phyloP scores from a whole-genome alignment of 1,139 yeast genomes.

The Candida tropicalis region DNA sequence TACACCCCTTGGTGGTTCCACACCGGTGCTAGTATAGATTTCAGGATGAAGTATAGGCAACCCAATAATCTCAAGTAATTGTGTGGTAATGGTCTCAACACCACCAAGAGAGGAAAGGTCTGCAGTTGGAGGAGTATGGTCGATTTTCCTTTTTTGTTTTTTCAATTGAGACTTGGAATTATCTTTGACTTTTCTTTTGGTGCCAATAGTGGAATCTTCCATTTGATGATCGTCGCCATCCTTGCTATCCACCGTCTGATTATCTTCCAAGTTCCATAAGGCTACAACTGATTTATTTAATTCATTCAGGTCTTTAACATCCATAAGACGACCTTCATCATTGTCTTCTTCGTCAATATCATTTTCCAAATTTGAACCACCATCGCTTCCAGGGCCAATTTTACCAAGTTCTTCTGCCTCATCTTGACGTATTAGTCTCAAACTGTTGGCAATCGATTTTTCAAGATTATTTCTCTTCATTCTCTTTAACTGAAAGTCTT shows the following conservation, averaged over 20 bases:
- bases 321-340: constrained; percentile 47
- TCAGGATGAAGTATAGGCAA: constrained; percentile 94
- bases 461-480: constrained; percentile 60
- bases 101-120: constrained; percentile 85
- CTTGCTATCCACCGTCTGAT: constrained; percentile 7
- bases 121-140: constrained; percentile 70
- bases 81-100: constrained; percentile 77
- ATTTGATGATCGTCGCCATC: constrained; percentile 10
- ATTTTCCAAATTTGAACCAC: constrained; percentile 20
- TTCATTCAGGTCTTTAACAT: constrained; percentile 57
- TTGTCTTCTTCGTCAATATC: background rate
- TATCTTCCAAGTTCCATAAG: constrained; percentile 53
- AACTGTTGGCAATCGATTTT: constrained; percentile 58
- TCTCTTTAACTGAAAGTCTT: constrained; percentile 67
- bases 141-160: constrained; percentile 50
- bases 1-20: constrained; percentile 97
- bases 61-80: constrained; percentile 86
- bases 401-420: constrained; percentile 44
- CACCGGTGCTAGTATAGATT: constrained; percentile 82
- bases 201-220: constrained; percentile 16
- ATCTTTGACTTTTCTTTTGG: constrained; percentile 37
- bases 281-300: constrained; percentile 77
- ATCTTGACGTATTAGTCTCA: constrained; percentile 49
- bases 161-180: constrained; percentile 25
- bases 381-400: constrained; percentile 28